Evolutionary conservation across 2,329 filamentous ascomycete species (phyloP), one percentile per base, ranked within the genome.

Genomic region (Epichloe elymi): DNA sequence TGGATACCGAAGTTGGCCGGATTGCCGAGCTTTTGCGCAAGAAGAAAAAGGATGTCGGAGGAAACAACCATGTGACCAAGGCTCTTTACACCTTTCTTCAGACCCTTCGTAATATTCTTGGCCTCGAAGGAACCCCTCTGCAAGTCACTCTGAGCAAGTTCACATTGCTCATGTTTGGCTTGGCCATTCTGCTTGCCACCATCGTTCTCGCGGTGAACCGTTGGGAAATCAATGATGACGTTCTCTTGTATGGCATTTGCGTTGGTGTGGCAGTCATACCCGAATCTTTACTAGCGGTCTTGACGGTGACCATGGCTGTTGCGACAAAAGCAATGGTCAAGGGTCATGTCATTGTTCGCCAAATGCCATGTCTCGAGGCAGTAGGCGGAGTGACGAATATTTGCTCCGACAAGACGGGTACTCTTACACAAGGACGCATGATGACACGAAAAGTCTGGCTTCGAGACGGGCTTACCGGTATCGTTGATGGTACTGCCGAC

Each of bases 141-240:
- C 88, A 94, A 69, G 83, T 85, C 57, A 91, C 87, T 61, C 75
- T 95, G 48, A 88, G 85, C 69, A 88, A 90, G 67, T 83, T 95
- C 60, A 88, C 89, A 30, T 81, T 93, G 42, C 64, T 88, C 3
- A 78, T 95, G 2, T 94, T 95, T 61, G 81, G 75, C 45, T 77
- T 88, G 48, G 89, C 80, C 42, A 70, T 82, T 50, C 58, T 82
- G 3, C 70, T 83, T 36, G 78, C 75, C 47, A 62, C 83, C 53
- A 75, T 83, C 48, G 80, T 83, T 58, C 83, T 83, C 62, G 75
- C 73, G 5, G 78, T 73, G 54, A 79, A 74, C 61, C 67, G 68
- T 52, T 83, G 75, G 66, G 46, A 73, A 1, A 65, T 81, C 43
- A 64, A 70, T 40, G 73, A 75, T 53, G 76, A 83, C 53, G 76